Base-by-base conservation (phyloP, 768 basidiomycete genomes). In the Megacollybia marginata region DNA sequence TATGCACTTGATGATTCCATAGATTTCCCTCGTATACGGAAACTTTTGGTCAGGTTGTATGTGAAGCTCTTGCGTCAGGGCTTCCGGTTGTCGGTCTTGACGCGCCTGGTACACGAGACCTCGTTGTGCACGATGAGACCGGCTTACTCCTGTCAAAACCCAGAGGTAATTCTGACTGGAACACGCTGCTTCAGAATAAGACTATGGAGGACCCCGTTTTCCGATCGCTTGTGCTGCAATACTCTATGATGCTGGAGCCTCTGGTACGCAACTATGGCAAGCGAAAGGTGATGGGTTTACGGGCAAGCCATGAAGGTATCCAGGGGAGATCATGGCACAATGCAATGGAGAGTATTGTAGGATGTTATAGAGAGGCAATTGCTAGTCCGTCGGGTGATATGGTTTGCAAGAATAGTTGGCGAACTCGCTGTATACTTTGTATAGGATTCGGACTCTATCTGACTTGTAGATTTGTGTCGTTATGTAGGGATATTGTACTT, bases 21-120 rank as follows among this genome's bases (percentile, higher is more conserved):
- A 53, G 65, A 6, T 55, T 48, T 35, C 55, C 59, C 2, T 55
- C 51, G 16, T 56, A 52, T 33, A 65, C 62, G 1, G 62, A 65
- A 49, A 65, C 63, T 2, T 65, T 64, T 46, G 62, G 73, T 15
- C 73, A 75, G 51, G 72, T 74, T 36, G 71, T 73, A 8, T 55
- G 67, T 1, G 70, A 75, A 55, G 70, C 68, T 8, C 62, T 72
- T 18, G 71, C 71, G 0, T 70, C 69, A 23, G 72, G 72, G 2
- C 52, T 75, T 28, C 72, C 73, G 0, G 70, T 75, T 31, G 62
- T 71, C 18, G 38, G 38, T 15, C 18, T 40, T 15, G 38, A 40
- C 38, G 38, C 38, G 5, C 38, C 38, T 15, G 38, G 38, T 13
- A 40, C 38, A 15, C 38, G 38, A 13, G 38, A 40, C 38, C 18